phyloP scores from a whole-genome alignment of 1,284 basidiomycete species.

The Ustilago tritici region DNA sequence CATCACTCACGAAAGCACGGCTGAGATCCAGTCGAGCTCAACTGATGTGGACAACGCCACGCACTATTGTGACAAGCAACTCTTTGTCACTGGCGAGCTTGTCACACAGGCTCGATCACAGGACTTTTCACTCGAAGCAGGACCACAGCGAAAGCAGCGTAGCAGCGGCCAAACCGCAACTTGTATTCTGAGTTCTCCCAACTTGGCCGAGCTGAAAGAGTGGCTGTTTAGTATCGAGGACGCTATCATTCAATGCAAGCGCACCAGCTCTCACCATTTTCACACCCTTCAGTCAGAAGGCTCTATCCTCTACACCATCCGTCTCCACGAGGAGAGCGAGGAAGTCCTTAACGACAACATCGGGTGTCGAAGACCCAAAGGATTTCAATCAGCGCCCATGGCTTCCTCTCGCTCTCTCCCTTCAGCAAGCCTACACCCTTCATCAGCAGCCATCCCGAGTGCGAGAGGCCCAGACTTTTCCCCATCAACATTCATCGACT shows the following conservation, averaged over 20 bases:
- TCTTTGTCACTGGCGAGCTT: constrained; percentile 22
- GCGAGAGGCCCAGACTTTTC: constrained; percentile 16
- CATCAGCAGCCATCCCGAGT: not conserved
- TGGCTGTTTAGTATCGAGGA: constrained; percentile 20
- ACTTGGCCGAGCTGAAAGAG: constrained; percentile 22
- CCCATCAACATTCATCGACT: constrained; percentile 22
- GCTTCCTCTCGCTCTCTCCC: constrained; percentile 8
- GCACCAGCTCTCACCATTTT: not conserved
- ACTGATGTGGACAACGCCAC: not conserved
- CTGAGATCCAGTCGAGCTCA: constrained; percentile 14
- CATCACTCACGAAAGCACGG: constrained; percentile 22
- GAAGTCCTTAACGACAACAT: not conserved
- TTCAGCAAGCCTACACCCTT: not conserved
- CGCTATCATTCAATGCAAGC: constrained; percentile 4
- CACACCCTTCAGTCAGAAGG: constrained; percentile 8
- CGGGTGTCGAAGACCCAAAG: not conserved
- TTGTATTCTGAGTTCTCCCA: constrained; percentile 23
- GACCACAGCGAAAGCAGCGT: not conserved
- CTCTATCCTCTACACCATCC: constrained; percentile 15
- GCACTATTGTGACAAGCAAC: constrained; percentile 9
- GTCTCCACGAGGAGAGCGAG: constrained; percentile 9
- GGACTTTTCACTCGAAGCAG: not conserved
- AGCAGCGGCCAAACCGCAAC: not conserved
- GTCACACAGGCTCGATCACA: not conserved
- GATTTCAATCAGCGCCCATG: constrained; percentile 14